Evolutionary conservation across 768 basidiomycete species (phyloP), one percentile per base, ranked within the genome.

Genomic region (Lentinula guzmanii): DNA sequence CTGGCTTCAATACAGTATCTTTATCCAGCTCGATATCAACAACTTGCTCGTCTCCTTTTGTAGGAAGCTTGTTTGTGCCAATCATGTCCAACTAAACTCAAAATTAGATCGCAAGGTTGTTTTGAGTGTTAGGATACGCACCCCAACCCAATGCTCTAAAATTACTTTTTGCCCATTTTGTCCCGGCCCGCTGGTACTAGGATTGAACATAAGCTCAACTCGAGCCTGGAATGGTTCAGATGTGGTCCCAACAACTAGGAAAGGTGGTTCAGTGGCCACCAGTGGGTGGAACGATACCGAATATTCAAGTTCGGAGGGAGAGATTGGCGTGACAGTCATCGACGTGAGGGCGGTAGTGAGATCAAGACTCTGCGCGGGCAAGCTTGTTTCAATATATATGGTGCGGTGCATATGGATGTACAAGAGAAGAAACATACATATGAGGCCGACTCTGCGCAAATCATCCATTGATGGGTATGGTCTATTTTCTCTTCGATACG

Each of bases 131-230:
- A 24, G 11, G 8, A 28, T 34, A 69, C 77, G 31, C 50, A 83
- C 82, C 67, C 82, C 81, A 34, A 84, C 79, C 83, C 83, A 84
- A 64, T 84, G 83, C 39, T 83, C 79, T 16, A 83, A 66, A 33
- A 75, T 62, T 16, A 79, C 68, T 13, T 63, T 74, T 63, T 82
- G 82, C 16, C 66, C 71, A 24, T 65, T 68, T 50, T 62, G 61
- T 50, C 69, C 68, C 24, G 64, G 52, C n/a, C 58, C 56, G 48
- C 57, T 57, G 37, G 65, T 66, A n/a, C 74, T 66, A 4, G 74
- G 73, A 28, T 73, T 75, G 67, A 84, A 82, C n/a, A 70, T 63
- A 33, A 84, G 64, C 53, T 80, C 78, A 11, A 84, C 68, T 53
- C 69, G 76, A 13, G 81, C 81, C 11, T 82, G 70, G 54, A 84